Evolutionary conservation across 108 stramenopile genomes (phyloP).

Genomic region (Cylindrotheca closterium): DNA sequence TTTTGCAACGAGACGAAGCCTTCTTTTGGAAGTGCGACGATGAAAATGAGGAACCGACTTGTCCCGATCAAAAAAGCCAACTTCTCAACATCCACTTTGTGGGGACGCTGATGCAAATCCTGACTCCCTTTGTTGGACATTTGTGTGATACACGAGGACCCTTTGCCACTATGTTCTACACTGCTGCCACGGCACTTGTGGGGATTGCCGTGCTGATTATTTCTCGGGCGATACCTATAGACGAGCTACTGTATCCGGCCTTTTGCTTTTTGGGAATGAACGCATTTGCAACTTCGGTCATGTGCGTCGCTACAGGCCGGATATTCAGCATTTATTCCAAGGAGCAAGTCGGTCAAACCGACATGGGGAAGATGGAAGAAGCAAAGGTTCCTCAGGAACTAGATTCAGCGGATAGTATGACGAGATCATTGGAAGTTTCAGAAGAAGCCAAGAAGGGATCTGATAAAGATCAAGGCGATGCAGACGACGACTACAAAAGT

Average conservation of each 20-base stretch:
- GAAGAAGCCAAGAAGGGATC: slow-evolving; percentile 5
- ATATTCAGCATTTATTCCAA: not conserved
- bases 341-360: not conserved
- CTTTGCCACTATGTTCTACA: not conserved
- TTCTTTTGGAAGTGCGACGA: not conserved
- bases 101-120: slow-evolving; percentile 11
- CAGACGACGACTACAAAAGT: slow-evolving; percentile 18
- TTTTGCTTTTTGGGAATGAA: slow-evolving; percentile 8
- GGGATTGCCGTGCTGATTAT: not conserved
- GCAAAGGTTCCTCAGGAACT: no score
- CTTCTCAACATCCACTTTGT: not conserved
- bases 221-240: not conserved
- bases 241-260: not conserved
- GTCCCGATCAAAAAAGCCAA: not conserved
- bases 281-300: not conserved
- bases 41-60: not conserved
- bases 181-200: not conserved
- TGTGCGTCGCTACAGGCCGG: not conserved
- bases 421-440: not conserved
- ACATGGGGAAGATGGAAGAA: no score
- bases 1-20: slow-evolving; percentile 37
- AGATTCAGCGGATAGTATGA: not conserved
- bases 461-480: slow-evolving; percentile 4
- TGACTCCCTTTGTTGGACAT: slow-evolving; percentile 10
- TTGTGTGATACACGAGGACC: slow-evolving; percentile 2